Evolutionary conservation across 2,329 filamentous ascomycete species (phyloP).

Genomic region (Diaporthe capsici): DNA sequence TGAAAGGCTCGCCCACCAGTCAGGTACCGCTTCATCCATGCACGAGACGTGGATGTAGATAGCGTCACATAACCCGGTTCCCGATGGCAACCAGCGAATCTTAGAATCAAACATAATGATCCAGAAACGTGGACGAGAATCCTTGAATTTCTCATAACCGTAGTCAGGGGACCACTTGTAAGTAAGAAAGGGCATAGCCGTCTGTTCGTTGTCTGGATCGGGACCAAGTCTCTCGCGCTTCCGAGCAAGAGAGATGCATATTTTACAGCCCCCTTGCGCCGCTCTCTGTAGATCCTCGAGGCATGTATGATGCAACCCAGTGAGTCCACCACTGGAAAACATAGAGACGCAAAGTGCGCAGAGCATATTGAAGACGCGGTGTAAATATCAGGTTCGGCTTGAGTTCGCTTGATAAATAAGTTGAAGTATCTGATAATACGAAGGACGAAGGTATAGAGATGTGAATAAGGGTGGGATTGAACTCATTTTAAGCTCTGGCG

Average conservation of each 20-base stretch:
- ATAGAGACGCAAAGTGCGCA: slow-evolving; percentile 10
- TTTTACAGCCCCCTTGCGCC: background rate
- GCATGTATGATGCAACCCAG: background rate
- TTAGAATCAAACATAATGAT: background rate
- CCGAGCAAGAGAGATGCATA: background rate
- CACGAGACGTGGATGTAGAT: too few relatives aligned
- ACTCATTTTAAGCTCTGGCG: too few relatives aligned
- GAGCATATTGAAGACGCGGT: background rate
- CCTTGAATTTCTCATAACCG: background rate
- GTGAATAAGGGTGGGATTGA: too few relatives aligned
- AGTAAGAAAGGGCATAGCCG: background rate
- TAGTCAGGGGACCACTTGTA: background rate
- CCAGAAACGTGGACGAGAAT: background rate
- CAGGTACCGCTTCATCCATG: background rate
- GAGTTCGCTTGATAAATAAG: too few relatives aligned
- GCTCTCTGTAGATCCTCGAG: background rate
- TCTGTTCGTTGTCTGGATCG: background rate
- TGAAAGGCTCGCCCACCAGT: too few relatives aligned
- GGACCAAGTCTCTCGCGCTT: background rate
- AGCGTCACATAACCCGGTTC: too few relatives aligned
- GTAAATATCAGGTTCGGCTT: too few relatives aligned
- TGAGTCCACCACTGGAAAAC: background rate
- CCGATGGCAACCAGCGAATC: background rate
- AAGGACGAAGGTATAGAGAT: too few relatives aligned
- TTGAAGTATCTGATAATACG: too few relatives aligned